These are phyloP conservation scores for Boletus insuetus DNA, from an alignment of 768 basidiomycete species.

Conservation along the genomic window DNA sequence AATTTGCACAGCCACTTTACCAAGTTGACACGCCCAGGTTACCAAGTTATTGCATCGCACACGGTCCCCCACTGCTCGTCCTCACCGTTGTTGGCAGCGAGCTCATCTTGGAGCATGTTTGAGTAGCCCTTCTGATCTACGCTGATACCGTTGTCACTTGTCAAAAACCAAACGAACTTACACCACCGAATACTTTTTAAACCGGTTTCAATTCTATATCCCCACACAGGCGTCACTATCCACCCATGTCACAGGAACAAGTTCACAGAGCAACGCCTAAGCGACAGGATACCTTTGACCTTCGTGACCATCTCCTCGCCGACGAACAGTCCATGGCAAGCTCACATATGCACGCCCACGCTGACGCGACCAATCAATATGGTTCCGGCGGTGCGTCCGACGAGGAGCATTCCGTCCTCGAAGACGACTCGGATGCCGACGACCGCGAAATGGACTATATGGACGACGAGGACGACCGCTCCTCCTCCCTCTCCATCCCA, in stretches of 20 bases:
- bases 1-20: slow-evolving; percentile 18
- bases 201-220: slow-evolving; percentile 1
- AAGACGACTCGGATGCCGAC: slow-evolving; percentile 79
- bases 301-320: slow-evolving; percentile 59
- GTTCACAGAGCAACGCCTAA: slow-evolving; percentile 20
- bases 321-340: slow-evolving; percentile 50
- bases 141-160: background rate
- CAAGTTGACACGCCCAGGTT: background rate
- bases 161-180: background rate
- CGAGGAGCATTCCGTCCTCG: slow-evolving; percentile 78
- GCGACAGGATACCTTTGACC: slow-evolving; percentile 67
- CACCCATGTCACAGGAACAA: slow-evolving; percentile 31
- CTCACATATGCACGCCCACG: slow-evolving; percentile 46
- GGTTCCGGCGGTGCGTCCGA: slow-evolving; percentile 49
- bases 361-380: slow-evolving; percentile 42
- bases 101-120: slow-evolving; percentile 20
- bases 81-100: slow-evolving; percentile 1
- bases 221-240: background rate
- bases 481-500: slow-evolving; percentile 81
- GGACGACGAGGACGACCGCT: slow-evolving; percentile 75
- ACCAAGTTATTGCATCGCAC: background rate
- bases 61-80: too few species aligned
- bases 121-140: slow-evolving; percentile 1
- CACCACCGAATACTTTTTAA: background rate
- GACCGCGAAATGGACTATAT: slow-evolving; percentile 64